These are phyloP conservation scores for Penicillium janthinellum DNA, from an alignment of 2,329 filamentous ascomycete species.

Conservation along the genomic window DNA sequence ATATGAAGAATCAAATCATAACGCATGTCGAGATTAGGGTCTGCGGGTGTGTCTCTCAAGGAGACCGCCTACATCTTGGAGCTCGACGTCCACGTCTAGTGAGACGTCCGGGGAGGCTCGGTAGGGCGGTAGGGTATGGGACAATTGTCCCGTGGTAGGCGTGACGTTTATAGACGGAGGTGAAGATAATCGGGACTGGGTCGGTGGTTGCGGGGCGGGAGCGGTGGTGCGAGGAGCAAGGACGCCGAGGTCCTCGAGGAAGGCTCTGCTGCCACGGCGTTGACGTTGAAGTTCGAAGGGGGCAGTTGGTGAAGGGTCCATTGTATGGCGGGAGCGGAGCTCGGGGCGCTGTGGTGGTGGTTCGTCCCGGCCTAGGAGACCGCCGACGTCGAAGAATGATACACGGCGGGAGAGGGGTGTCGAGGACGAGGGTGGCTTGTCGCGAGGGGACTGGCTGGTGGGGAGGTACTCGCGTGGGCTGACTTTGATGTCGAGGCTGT, in stretches of 20 bases:
- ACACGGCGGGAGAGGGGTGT: conserved; percentile 57
- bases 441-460: conserved; percentile 31
- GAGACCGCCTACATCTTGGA: conserved; percentile 50
- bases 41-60: conserved; percentile 24
- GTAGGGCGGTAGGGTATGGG: conserved; percentile 24
- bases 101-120: conserved; percentile 24
- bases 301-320: conserved; percentile 4
- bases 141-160: neutral
- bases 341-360: conserved; percentile 5
- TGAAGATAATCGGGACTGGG: neutral
- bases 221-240: conserved; percentile 8
- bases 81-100: conserved; percentile 31
- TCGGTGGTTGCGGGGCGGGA: neutral
- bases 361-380: conserved; percentile 60
- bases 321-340: conserved; percentile 7
- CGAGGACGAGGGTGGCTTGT: conserved; percentile 41
- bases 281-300: conserved; percentile 2
- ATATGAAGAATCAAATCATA: neutral
- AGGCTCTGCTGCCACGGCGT: conserved; percentile 31
- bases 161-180: neutral
- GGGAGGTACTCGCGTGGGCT: conserved; percentile 39
- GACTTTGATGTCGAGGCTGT: conserved; percentile 37
- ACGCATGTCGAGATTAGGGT: conserved; percentile 2
- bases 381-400: conserved; percentile 84
- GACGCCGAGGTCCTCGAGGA: conserved; percentile 40